Base-by-base conservation (phyloP, 2,329 filamentous ascomycete species). In the Pseudogymnoascus sp. region DNA sequence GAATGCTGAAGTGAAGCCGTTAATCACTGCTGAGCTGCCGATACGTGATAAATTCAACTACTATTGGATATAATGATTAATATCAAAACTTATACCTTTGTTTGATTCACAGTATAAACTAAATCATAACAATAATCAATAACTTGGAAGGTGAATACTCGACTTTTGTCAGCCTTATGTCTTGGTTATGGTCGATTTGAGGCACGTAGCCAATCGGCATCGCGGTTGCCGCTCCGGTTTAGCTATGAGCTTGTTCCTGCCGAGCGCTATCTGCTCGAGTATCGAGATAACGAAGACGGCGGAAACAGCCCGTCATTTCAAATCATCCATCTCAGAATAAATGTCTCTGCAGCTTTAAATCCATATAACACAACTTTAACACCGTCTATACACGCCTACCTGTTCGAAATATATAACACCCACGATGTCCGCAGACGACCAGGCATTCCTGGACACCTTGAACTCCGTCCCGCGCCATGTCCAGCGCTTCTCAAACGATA, bases 361-460 rank as follows among this genome's bases (percentile, higher is more conserved):
- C 29, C 9, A 55, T 33, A 15, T 29, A 55, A 33, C 48, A 55
- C 8, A 55, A 13, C 8, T 17, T 33, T 9, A 55, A 55, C 48
- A 21, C n/a, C 48, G 29, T n/a, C 27, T 12, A 55, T 21, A 55
- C 10, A 17, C 48, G n/a, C 48, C 6, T 33, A 55, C 27, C 29
- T 21, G 15, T 10, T 21, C 25, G 48, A 55, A 55, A 33, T 31
- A 55, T 55, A 55, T 17, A 17, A 55, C n/a, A 21, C 13, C 61
- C 75, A 82, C 71, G 67, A 93, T 93, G 90, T 88, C 89, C 67
- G 85, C 84, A 72, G 88, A 92, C 73, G 89, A 91, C 72, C 86
- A 91, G 77, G 86, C 89, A 70, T 88, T 92, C 72, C 78, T 91
- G 67, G 88, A 91, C 76, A 81, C 89, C 72, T 89, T 92, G 77